Base-by-base conservation (phyloP, 225 moss, liverwort and hornwort species). In the Thuidium tamariscinum region DNA sequence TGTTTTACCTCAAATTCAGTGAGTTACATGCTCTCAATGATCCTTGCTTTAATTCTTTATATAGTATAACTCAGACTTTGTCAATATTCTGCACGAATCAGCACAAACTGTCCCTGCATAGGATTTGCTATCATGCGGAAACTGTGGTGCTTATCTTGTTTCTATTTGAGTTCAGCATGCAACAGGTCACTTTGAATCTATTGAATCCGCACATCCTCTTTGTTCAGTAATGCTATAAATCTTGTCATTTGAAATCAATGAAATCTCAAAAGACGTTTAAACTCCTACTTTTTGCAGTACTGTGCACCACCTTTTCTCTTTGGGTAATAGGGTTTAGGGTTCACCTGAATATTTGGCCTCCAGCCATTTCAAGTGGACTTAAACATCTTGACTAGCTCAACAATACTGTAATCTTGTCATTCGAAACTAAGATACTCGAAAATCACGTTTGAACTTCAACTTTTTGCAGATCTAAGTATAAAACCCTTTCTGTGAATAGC, bases 1-100 rank as follows among this genome's bases (percentile, higher is more conserved):
- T 67, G 9, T 12, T 64, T 67, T 60, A 84, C 87, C 83, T 39
- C 48, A 89, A 52, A 72, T 89, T 64, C 79, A 84, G 91, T 91
- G n/a, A 82, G 91, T 82, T 65, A 17, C 57, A 37, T 79, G 41
- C 62, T 57, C 49, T n/a, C 15, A 5, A 1, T 64, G 23, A 3
- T 65, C n/a, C 62, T 80, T 80, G 44, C 46, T 46, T 7, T 20
- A 41, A 32, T 59, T 59, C 29, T 22, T 61, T 52, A 37, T 29
- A 51, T 27, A 9, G 18, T n/a, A 36, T 55, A 54, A 71, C 57
- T 21, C 3, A 14, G 74, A 86, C 39, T 44, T 3, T 74, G 87
- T 74, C 55, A 82, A 54, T 65, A 42, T 23, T 68, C 41, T 73
- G 73, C 34, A 42, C 72, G 52, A 72, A 72, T 63, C 26, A 41